These are phyloP conservation scores for Crithidia brevicula DNA, from an alignment of 208 protist species.

Conservation along the genomic window DNA sequence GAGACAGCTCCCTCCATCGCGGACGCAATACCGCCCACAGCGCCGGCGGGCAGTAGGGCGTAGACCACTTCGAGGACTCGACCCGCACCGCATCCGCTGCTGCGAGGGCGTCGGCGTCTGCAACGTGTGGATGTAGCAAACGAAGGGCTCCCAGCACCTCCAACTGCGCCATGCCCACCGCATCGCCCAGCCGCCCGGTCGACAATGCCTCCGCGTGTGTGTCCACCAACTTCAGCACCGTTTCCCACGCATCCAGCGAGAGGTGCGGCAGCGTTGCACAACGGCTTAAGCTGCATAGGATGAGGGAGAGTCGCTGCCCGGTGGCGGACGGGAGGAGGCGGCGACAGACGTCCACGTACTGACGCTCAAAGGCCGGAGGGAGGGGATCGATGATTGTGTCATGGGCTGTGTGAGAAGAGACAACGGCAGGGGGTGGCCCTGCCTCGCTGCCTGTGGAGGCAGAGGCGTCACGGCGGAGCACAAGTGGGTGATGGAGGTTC, in stretches of 20 bases:
- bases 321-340: constrained; percentile 29
- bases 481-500: constrained; percentile 9
- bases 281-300: constrained; percentile 25
- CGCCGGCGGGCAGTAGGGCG: constrained; percentile 27
- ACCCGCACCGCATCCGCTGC: constrained; percentile 10
- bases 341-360: constrained; percentile 24
- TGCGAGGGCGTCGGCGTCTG: constrained; percentile 14
- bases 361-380: constrained; percentile 17
- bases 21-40: constrained; percentile 30
- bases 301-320: constrained; percentile 31
- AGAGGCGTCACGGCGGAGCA: background rate
- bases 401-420: background rate
- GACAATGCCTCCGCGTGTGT: constrained; percentile 28
- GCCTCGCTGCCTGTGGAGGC: background rate
- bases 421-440: background rate
- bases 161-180: constrained; percentile 15
- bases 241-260: constrained; percentile 17
- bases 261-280: constrained; percentile 10
- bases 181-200: constrained; percentile 19
- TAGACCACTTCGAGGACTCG: constrained; percentile 8
- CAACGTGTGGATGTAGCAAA: constrained; percentile 2
- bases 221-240: constrained; percentile 19
- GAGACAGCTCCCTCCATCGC: constrained; percentile 27
- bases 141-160: constrained; percentile 31
- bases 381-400: background rate